Evolutionary conservation across 345 rosid species (phyloP).

Genomic region (Eucalyptus sideroxylon): DNA sequence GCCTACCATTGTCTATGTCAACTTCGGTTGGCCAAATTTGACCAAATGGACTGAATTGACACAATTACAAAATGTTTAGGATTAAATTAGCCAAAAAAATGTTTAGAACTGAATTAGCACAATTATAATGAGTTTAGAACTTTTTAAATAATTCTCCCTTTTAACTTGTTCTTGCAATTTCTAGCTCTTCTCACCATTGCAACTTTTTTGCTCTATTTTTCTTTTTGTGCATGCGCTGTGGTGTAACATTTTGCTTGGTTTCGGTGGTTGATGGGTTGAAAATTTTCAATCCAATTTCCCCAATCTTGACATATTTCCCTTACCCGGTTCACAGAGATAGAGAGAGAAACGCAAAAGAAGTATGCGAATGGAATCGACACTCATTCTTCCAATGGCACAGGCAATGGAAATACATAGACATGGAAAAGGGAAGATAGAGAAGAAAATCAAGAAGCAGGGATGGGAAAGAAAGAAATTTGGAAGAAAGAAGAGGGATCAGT

Average conservation of each 20-base stretch:
- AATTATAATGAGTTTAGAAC: too few relatives aligned
- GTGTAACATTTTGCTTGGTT: neutral
- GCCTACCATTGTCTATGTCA: accelerated
- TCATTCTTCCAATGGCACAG: too few relatives aligned
- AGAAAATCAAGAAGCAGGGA: too few relatives aligned
- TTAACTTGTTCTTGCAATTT: neutral
- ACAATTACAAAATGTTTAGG: accelerated
- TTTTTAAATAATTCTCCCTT: too few relatives aligned
- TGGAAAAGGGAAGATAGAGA: too few relatives aligned
- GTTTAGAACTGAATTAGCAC: accelerated
- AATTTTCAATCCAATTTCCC: neutral
- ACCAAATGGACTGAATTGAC: accelerated
- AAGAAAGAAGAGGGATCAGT: too few relatives aligned
- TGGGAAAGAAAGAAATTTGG: too few relatives aligned
- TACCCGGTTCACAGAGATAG: neutral
- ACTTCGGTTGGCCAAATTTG: too few relatives aligned
- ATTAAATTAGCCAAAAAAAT: too few relatives aligned
- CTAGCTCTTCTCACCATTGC: neutral
- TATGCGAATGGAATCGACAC: neutral
- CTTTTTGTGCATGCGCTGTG: neutral
- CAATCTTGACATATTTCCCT: neutral
- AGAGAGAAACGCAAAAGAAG: neutral
- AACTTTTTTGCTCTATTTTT: neutral
- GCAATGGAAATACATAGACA: too few relatives aligned
- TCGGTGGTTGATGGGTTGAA: neutral